A percentile compares a stretch with the other conserved stretches of the same genome.
phyloP scores from a whole-genome alignment of 495 filamentous ascomycete genomes.

The Daldinia caldariorum region DNA sequence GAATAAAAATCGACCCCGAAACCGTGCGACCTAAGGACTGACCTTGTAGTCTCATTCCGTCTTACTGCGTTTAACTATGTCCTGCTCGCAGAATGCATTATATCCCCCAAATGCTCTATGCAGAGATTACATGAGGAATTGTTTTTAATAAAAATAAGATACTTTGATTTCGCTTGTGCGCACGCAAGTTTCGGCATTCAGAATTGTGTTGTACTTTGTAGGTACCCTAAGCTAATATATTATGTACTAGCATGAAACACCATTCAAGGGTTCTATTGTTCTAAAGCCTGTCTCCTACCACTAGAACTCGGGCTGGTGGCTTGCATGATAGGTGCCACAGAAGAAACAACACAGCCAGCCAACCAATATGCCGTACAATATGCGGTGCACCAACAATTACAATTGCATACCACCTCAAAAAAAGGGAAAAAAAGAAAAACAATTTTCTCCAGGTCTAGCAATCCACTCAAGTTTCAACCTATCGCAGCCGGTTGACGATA shows the following conservation, averaged over 20 bases:
- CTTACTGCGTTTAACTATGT: neutral
- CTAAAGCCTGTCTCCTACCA: neutral
- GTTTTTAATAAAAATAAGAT: neutral
- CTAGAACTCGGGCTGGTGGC: conserved; percentile 8
- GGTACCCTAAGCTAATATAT: neutral
- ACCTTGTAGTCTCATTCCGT: neutral
- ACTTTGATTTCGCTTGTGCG: too few species aligned
- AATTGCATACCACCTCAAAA: neutral
- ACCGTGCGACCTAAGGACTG: conserved; percentile 22
- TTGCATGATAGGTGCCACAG: conserved; percentile 18
- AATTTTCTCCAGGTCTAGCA: conserved; percentile 14
- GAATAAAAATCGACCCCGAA: conserved; percentile 20
- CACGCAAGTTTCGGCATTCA: conserved; percentile 1
- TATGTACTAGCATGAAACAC: neutral
- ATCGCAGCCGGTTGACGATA: conserved; percentile 18
- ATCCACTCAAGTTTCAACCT: conserved; percentile 20
- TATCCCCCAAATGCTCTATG: neutral
- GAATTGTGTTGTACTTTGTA: too few species aligned
- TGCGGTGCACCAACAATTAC: neutral
- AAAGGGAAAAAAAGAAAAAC: too few species aligned
- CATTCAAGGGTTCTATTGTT: neutral
- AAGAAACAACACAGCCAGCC: neutral
- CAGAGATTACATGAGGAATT: neutral
- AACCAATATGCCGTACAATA: too few species aligned
- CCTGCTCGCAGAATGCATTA: conserved; percentile 1